Conservation (phyloP, 1,139 yeast species). For the Yamadazyma mexicana region DNA sequence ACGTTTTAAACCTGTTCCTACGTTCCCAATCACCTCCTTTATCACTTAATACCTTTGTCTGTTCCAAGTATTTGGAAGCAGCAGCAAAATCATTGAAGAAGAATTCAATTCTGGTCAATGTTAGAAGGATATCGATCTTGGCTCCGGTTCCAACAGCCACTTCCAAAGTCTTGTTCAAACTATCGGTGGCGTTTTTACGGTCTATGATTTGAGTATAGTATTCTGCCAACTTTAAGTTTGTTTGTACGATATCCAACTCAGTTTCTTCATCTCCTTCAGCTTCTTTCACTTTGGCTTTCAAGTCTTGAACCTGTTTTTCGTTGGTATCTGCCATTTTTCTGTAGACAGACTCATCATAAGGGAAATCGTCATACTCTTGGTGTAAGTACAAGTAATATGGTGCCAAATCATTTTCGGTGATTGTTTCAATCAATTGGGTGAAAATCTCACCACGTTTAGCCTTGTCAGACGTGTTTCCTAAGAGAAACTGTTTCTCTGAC, state of each 20-base stretch:
- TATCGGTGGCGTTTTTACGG: constrained; percentile 66
- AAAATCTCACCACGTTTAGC: constrained; percentile 38
- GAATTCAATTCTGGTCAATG: constrained; percentile 82
- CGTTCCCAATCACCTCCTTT: constrained; percentile 99
- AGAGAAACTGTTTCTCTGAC: constrained; percentile 73
- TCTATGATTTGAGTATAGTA: constrained; percentile 87
- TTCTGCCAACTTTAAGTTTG: constrained; percentile 81
- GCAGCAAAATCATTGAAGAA: constrained; percentile 77
- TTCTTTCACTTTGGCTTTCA: constrained; percentile 64
- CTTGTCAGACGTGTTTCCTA: constrained; percentile 33
- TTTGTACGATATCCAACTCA: constrained; percentile 75
- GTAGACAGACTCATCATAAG: constrained; percentile 63
- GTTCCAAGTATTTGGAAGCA: constrained; percentile 73
- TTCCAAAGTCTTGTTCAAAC: constrained; percentile 74
- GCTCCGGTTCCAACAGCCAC: constrained; percentile 85
- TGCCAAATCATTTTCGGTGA: constrained; percentile 66
- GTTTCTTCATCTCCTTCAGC: constrained; percentile 91
- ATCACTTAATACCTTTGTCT: constrained; percentile 73
- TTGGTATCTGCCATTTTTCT: constrained; percentile 53
- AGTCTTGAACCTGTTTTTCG: constrained; percentile 51
- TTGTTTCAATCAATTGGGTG: constrained; percentile 49
- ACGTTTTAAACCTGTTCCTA: constrained; percentile 90
- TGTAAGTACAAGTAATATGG: constrained; percentile 80
- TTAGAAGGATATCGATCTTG: constrained; percentile 81
- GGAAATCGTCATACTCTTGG: constrained; percentile 45